phyloP scores from a whole-genome alignment of 148 eudicot species.

The Pharnaceum exiguum region DNA sequence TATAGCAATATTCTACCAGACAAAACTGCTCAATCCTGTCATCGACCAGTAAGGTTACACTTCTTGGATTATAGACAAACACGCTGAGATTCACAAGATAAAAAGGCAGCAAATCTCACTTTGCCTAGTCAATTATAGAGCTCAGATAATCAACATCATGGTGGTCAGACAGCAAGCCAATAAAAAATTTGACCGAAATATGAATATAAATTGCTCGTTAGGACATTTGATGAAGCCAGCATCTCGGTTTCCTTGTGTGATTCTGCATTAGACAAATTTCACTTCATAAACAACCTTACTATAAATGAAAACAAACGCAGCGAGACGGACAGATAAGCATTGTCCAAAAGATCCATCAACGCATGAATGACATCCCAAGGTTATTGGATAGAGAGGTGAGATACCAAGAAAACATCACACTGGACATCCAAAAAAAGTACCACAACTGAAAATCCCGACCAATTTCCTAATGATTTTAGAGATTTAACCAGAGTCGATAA shows the following conservation, averaged over 20 bases:
- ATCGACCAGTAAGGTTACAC: neutral
- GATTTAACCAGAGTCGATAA: too few relatives aligned
- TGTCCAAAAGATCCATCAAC: too few relatives aligned
- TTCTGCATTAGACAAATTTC: too few relatives aligned
- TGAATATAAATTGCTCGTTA: constrained; percentile 10
- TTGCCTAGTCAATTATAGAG: constrained; percentile 19
- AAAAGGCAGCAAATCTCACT: constrained; percentile 44
- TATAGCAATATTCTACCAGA: constrained; percentile 10
- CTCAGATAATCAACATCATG: neutral
- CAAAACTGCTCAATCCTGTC: constrained; percentile 7
- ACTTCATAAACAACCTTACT: neutral
- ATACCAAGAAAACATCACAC: too few relatives aligned
- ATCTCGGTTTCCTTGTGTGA: neutral
- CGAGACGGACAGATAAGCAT: too few relatives aligned
- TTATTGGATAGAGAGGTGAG: too few relatives aligned
- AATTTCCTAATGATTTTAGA: too few relatives aligned
- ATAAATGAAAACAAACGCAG: neutral
- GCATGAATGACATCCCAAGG: too few relatives aligned
- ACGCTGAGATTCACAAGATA: constrained; percentile 34
- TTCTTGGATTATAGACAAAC: constrained; percentile 16
- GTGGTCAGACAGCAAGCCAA: neutral
- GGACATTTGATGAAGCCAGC: neutral
- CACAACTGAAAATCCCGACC: too few relatives aligned
- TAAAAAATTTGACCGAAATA: neutral
- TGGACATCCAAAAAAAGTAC: too few relatives aligned